These are phyloP conservation scores for Mortierella sp. DNA, from an alignment of 371 early-diverging fungal species.

Conservation along the genomic window DNA sequence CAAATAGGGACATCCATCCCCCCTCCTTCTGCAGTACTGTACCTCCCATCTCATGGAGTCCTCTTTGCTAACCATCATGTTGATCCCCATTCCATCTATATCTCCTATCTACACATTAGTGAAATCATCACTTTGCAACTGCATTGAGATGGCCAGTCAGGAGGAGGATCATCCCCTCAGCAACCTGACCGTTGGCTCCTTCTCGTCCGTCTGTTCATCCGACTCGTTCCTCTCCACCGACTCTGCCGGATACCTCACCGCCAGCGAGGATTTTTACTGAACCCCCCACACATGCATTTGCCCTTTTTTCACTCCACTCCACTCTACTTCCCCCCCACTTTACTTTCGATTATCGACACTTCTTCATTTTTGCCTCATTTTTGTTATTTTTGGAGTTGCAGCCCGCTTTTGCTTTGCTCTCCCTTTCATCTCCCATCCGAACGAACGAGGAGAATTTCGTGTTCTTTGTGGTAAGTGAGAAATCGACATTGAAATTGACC, in stretches of 20 bases:
- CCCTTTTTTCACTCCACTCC: not conserved
- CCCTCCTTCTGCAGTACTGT: not conserved
- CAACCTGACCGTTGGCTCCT: constrained; percentile 42
- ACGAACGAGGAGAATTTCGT: not conserved
- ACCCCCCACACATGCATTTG: not conserved
- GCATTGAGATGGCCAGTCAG: constrained; percentile 20
- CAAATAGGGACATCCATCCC: constrained; percentile 1
- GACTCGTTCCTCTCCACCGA: constrained; percentile 29
- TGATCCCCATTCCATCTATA: not conserved
- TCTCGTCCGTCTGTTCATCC: constrained; percentile 45
- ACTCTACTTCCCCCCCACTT: not conserved
- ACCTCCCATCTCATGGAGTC: no score
- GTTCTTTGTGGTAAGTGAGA: no score
- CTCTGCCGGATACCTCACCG: constrained; percentile 39
- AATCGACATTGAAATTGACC: no score
- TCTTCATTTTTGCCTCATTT: constrained; percentile 1
- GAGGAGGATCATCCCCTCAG: constrained; percentile 53
- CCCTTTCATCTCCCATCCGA: not conserved
- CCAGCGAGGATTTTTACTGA: constrained; percentile 25
- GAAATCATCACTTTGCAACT: constrained; percentile 32
- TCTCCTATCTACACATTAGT: constrained; percentile 8
- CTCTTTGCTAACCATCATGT: not conserved
- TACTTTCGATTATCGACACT: constrained; percentile 8
- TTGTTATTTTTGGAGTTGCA: not conserved
- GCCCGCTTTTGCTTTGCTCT: not conserved